Evolutionary conservation across 345 rosid species (phyloP).

Genomic region (Pugionium cornutum): DNA sequence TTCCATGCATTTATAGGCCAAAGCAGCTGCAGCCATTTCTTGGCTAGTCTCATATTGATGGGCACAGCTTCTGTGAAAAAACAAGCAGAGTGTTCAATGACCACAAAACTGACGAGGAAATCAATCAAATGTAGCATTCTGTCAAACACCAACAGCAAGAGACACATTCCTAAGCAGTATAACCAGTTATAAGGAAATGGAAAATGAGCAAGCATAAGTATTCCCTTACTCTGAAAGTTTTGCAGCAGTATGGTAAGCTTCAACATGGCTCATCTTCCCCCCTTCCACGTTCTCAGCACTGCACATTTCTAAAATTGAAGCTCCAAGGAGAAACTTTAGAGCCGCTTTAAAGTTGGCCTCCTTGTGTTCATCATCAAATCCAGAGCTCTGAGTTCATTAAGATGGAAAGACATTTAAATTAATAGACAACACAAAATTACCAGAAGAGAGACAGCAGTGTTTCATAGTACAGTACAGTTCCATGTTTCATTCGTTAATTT

Average conservation of each 20-base stretch:
- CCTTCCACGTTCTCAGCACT: constrained; percentile 47
- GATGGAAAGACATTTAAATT: constrained; percentile 31
- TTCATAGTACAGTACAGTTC: constrained; percentile 7
- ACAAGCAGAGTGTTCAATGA: constrained; percentile 27
- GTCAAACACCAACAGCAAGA: constrained; percentile 13
- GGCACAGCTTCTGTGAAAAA: constrained; percentile 63
- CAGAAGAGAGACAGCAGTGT: constrained; percentile 9
- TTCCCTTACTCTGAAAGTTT: constrained; percentile 55
- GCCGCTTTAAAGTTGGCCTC: constrained; percentile 67
- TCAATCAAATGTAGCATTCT: constrained; percentile 13
- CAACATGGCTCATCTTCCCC: constrained; percentile 56
- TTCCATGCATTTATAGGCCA: constrained; percentile 87
- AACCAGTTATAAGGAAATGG: constrained; percentile 1
- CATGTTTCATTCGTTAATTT: not conserved
- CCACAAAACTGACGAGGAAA: constrained; percentile 16
- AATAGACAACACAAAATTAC: constrained; percentile 34
- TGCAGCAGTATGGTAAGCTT: constrained; percentile 55
- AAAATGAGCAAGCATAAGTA: constrained; percentile 45
- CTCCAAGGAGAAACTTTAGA: constrained; percentile 65
- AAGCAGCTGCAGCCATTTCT: constrained; percentile 77
- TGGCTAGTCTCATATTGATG: constrained; percentile 56
- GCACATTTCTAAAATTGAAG: constrained; percentile 59
- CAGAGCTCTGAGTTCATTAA: constrained; percentile 47
- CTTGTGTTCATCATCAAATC: constrained; percentile 56
- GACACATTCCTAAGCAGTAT: constrained; percentile 22